Percentiles rank a stretch among this genome's conserved stretches.
Conservation (phyloP, 257 asterid species). For the Fraxinus excelsior region DNA sequence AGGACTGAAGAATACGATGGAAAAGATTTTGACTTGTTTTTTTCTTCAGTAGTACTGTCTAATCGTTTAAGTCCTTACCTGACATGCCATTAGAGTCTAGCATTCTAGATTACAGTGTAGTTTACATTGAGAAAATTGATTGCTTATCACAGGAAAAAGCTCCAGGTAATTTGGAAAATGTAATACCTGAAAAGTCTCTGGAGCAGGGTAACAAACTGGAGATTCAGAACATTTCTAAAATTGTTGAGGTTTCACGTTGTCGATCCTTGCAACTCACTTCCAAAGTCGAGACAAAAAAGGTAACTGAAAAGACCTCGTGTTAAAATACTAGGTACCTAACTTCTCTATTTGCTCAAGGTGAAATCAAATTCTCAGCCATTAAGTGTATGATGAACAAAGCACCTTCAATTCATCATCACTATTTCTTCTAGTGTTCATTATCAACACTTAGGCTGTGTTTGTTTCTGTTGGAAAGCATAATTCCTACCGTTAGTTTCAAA, state of each 20-base stretch:
- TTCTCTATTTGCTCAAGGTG: not conserved
- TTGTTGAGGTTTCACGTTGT: slow-evolving; percentile 60
- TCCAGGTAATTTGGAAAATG: slow-evolving; percentile 22
- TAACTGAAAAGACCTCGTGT: slow-evolving; percentile 21
- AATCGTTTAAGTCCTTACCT: not conserved
- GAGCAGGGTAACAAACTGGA: slow-evolving; percentile 34
- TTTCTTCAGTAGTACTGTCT: not conserved
- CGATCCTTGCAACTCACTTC: slow-evolving; percentile 53
- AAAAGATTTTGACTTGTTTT: not conserved
- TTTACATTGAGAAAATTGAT: not conserved
- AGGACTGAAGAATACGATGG: not conserved
- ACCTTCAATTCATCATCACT: not conserved
- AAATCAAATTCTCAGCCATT: not conserved
- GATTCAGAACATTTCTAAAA: slow-evolving; percentile 42
- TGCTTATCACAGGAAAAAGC: slow-evolving; percentile 34
- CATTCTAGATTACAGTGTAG: not conserved
- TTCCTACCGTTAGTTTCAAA: too few species aligned
- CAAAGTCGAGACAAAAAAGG: slow-evolving; percentile 48
- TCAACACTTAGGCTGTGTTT: too few species aligned
- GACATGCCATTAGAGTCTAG: not conserved
- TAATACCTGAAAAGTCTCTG: slow-evolving; percentile 26
- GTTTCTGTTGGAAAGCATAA: too few species aligned
- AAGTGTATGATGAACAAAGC: slow-evolving; percentile 3
- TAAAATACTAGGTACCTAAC: not conserved
- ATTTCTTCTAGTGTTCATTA: not conserved